phyloP scores from a whole-genome alignment of 257 asterid genomes.

The Solanum stenotomum region DNA sequence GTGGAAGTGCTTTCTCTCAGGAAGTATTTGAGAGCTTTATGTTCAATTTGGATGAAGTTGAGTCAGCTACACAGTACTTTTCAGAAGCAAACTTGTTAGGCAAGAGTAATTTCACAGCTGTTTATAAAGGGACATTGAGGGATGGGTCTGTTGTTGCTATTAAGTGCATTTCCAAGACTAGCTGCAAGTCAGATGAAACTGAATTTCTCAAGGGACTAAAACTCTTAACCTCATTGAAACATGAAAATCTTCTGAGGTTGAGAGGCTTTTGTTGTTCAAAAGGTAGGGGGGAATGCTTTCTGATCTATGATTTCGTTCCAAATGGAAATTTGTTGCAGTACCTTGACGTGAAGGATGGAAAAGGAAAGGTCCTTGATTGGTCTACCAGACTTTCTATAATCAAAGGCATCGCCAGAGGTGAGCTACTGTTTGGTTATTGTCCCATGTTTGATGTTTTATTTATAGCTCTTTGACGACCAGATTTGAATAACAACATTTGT shows the following conservation, averaged over 20 bases:
- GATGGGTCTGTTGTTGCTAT: slow-evolving; percentile 80
- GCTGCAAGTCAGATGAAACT: slow-evolving; percentile 82
- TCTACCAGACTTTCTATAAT: slow-evolving; percentile 54
- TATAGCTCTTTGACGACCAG: not conserved
- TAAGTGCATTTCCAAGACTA: slow-evolving; percentile 80
- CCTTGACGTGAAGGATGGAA: slow-evolving; percentile 51
- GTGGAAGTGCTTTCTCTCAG: slow-evolving; percentile 54
- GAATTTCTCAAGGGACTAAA: slow-evolving; percentile 77
- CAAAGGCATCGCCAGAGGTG: slow-evolving; percentile 86
- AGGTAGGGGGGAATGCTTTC: slow-evolving; percentile 94
- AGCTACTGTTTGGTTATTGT: not conserved
- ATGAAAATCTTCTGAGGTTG: slow-evolving; percentile 67
- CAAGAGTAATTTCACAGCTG: slow-evolving; percentile 69
- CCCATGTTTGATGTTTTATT: not conserved
- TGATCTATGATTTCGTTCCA: slow-evolving; percentile 68
- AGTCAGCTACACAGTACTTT: slow-evolving; percentile 81
- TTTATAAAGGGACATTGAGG: slow-evolving; percentile 65
- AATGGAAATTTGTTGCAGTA: slow-evolving; percentile 73
- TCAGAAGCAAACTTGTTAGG: slow-evolving; percentile 76
- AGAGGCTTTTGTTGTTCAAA: slow-evolving; percentile 96
- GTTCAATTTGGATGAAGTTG: slow-evolving; percentile 84
- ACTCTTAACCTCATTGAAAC: slow-evolving; percentile 61
- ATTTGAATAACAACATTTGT: not conserved
- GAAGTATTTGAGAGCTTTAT: slow-evolving; percentile 73
- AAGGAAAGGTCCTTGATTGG: slow-evolving; percentile 75